Evolutionary conservation across 768 basidiomycete species (phyloP).

Genomic region (Agrocybe pediades): DNA sequence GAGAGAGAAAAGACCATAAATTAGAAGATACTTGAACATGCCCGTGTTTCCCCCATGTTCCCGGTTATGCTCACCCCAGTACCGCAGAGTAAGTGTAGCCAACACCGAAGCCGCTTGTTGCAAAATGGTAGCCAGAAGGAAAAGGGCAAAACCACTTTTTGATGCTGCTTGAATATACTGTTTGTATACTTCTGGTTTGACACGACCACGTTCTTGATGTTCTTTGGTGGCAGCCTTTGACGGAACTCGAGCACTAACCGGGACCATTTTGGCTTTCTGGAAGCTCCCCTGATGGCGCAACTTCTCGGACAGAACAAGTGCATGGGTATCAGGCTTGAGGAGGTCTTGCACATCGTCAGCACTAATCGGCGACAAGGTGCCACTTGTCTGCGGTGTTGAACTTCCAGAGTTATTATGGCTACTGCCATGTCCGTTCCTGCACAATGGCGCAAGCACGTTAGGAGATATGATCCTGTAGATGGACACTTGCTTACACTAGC

Average conservation of each 20-base stretch:
- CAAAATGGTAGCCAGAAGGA: slow-evolving; percentile 52
- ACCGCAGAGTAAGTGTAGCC: slow-evolving; percentile 67
- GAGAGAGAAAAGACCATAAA: slow-evolving; percentile 72
- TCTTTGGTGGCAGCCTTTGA: slow-evolving; percentile 61
- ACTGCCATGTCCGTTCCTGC: slow-evolving; percentile 48
- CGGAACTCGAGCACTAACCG: slow-evolving; percentile 38
- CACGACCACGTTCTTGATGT: slow-evolving; percentile 78
- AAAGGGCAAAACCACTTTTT: slow-evolving; percentile 64
- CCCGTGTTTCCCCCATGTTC: slow-evolving; percentile 57
- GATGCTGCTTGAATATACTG: slow-evolving; percentile 83
- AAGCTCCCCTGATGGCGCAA: slow-evolving; percentile 58
- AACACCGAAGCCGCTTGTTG: slow-evolving; percentile 64
- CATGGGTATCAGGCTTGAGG: slow-evolving; percentile 24
- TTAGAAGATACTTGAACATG: slow-evolving; percentile 57
- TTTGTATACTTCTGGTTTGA: slow-evolving; percentile 75
- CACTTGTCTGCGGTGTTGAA: slow-evolving; percentile 51
- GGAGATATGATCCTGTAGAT: too few species aligned
- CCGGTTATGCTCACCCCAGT: slow-evolving; percentile 82
- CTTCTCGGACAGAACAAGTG: slow-evolving; percentile 52
- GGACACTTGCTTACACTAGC: slow-evolving; percentile 78
- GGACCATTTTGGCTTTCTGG: slow-evolving; percentile 52
- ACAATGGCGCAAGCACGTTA: too few species aligned
- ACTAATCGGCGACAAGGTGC: slow-evolving; percentile 32
- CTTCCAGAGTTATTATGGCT: slow-evolving; percentile 46
- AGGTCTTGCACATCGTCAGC: slow-evolving; percentile 19